Conservation (phyloP, 1,139 yeast species). For the Suhomyces choctaworum region DNA sequence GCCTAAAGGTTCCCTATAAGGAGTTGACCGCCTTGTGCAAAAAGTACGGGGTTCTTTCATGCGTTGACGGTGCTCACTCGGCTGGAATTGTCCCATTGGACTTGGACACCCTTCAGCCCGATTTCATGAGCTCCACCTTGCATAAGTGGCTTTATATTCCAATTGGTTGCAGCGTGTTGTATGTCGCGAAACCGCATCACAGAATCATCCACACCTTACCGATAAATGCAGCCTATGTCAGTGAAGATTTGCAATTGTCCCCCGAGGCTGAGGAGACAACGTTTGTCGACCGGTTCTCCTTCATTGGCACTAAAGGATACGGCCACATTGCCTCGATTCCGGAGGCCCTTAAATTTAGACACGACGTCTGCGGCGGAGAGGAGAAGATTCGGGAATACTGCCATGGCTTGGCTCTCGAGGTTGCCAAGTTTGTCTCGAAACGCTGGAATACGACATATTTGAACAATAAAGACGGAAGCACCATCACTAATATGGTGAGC, state of each 20-base stretch:
- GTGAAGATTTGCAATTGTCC: slow-evolving; percentile 22
- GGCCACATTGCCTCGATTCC: slow-evolving; percentile 29
- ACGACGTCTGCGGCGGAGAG: slow-evolving; percentile 63
- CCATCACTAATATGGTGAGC: slow-evolving; percentile 48
- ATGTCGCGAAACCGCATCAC: slow-evolving; percentile 57
- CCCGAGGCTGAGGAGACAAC: slow-evolving; percentile 27
- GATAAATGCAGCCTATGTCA: slow-evolving; percentile 48
- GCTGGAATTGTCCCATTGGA: slow-evolving; percentile 57
- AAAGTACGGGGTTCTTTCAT: slow-evolving; percentile 49
- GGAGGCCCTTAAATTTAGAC: slow-evolving; percentile 53
- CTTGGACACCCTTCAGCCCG: slow-evolving; percentile 51
- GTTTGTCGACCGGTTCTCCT: slow-evolving; percentile 40
- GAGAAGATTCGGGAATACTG: slow-evolving; percentile 51
- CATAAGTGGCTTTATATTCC: slow-evolving; percentile 74
- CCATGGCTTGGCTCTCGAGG: slow-evolving; percentile 42
- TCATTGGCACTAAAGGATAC: slow-evolving; percentile 37
- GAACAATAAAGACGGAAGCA: slow-evolving; percentile 30
- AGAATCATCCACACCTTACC: slow-evolving; percentile 57
- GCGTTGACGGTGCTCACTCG: slow-evolving; percentile 75
- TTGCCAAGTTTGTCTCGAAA: slow-evolving; percentile 36
- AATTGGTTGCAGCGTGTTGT: slow-evolving; percentile 58
- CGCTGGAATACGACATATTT: slow-evolving; percentile 41
- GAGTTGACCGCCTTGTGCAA: slow-evolving; percentile 49
- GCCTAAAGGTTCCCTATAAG: slow-evolving; percentile 57
- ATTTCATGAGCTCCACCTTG: slow-evolving; percentile 60